These are phyloP conservation scores for Pseudomassariella vexata DNA, from an alignment of 2,329 filamentous ascomycete genomes.

Conservation along the genomic window DNA sequence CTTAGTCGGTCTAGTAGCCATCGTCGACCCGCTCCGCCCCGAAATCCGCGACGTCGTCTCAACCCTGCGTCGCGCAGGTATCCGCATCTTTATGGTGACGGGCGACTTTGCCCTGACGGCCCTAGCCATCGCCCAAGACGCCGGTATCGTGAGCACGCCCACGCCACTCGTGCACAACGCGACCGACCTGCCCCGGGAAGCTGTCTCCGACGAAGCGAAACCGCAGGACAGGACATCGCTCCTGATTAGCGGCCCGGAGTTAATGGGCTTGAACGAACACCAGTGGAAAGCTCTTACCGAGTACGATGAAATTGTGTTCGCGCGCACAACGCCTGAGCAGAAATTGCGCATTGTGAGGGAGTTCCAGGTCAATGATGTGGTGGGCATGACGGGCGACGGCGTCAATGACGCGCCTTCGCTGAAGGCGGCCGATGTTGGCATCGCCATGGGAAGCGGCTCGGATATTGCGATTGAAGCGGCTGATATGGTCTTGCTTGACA, in stretches of 20 bases:
- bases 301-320: constrained; percentile 72
- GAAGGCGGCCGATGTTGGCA: constrained; percentile 74
- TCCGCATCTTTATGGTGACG: constrained; percentile 76
- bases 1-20: constrained; percentile 68
- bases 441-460: constrained; percentile 73
- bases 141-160: constrained; percentile 60
- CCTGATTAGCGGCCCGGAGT: constrained; percentile 59
- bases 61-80: constrained; percentile 63
- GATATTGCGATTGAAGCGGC: constrained; percentile 80
- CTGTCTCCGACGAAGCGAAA: constrained; percentile 14
- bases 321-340: constrained; percentile 71
- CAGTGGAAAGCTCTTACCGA: constrained; percentile 63
- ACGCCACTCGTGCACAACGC: constrained; percentile 45
- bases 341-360: constrained; percentile 76
- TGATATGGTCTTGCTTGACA: constrained; percentile 75
- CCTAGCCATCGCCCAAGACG: constrained; percentile 65
- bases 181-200: constrained; percentile 40
- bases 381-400: constrained; percentile 83
- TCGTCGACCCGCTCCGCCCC: constrained; percentile 71
- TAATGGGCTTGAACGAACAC: constrained; percentile 57
- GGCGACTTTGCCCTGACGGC: constrained; percentile 74
- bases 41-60: constrained; percentile 64
- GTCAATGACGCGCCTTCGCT: constrained; percentile 83
- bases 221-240: constrained; percentile 39
- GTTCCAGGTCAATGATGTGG: constrained; percentile 60